Evolutionary conservation across 129 eudicot species (phyloP).

Genomic region (Flaveria sonorensis): DNA sequence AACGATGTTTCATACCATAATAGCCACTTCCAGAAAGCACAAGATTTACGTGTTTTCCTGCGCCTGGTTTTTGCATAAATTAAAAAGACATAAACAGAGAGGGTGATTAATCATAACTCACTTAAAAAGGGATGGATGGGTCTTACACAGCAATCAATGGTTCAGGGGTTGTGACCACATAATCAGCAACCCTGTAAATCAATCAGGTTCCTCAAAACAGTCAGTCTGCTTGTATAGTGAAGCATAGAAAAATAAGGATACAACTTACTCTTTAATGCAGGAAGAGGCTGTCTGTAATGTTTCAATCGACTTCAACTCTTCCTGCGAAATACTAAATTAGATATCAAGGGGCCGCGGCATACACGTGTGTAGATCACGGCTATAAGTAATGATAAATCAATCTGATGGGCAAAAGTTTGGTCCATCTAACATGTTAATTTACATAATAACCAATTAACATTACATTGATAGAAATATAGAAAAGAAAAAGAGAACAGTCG

Average conservation of each 20-base stretch:
- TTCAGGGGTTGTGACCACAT: constrained; percentile 65
- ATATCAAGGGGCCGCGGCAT: too few species aligned
- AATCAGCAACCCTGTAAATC: constrained; percentile 72
- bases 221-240: constrained; percentile 5
- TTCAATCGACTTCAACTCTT: constrained; percentile 67
- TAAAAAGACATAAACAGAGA: neutral
- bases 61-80: constrained; percentile 40
- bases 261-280: constrained; percentile 83
- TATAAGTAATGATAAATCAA: too few species aligned
- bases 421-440: too few species aligned
- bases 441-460: too few species aligned
- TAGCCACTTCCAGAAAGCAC: constrained; percentile 82
- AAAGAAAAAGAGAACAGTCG: too few species aligned
- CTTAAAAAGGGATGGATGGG: neutral
- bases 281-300: constrained; percentile 70
- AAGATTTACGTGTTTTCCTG: constrained; percentile 48
- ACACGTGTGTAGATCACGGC: too few species aligned
- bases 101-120: neutral
- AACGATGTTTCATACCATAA: constrained; percentile 54
- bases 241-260: neutral
- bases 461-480: too few species aligned
- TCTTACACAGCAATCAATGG: constrained; percentile 79
- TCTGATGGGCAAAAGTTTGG: too few species aligned
- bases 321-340: constrained; percentile 44
- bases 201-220: constrained; percentile 2